These are phyloP conservation scores for Lactifluus pinguis DNA, from an alignment of 768 basidiomycete genomes.

Conservation along the genomic window DNA sequence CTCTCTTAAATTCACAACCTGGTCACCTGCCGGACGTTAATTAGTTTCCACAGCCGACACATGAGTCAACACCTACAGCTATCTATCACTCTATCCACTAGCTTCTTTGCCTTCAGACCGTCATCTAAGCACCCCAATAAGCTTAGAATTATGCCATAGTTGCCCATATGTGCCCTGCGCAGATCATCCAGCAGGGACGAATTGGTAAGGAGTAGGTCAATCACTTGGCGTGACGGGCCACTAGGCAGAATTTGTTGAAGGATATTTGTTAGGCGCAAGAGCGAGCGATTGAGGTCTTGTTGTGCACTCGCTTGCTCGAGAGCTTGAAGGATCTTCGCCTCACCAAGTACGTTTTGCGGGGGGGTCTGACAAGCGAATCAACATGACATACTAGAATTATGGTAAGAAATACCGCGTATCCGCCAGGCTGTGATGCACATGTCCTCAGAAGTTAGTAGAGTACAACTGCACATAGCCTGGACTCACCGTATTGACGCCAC, in stretches of 20 bases:
- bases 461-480: neutral
- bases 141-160: constrained; percentile 85
- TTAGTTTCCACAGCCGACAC: neutral
- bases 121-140: constrained; percentile 88
- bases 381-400: neutral
- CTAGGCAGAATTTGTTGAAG: constrained; percentile 69
- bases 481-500: constrained; percentile 44
- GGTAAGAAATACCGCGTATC: constrained; percentile 3
- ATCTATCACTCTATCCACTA: constrained; percentile 89
- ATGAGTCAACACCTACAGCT: constrained; percentile 34
- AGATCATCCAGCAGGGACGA: constrained; percentile 77
- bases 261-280: constrained; percentile 71
- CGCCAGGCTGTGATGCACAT: constrained; percentile 19
- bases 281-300: constrained; percentile 67
- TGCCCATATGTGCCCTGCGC: constrained; percentile 85
- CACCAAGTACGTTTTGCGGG: constrained; percentile 33
- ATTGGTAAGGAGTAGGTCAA: constrained; percentile 74
- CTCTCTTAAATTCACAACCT: constrained; percentile 87
- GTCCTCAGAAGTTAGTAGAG: neutral
- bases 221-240: constrained; percentile 65
- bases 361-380: constrained; percentile 3
- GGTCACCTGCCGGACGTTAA: constrained; percentile 51
- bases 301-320: constrained; percentile 72
- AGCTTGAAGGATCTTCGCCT: constrained; percentile 49
- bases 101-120: constrained; percentile 73